These are phyloP conservation scores for Epithemia pelagica DNA, from an alignment of 108 stramenopile genomes.

Conservation along the genomic window DNA sequence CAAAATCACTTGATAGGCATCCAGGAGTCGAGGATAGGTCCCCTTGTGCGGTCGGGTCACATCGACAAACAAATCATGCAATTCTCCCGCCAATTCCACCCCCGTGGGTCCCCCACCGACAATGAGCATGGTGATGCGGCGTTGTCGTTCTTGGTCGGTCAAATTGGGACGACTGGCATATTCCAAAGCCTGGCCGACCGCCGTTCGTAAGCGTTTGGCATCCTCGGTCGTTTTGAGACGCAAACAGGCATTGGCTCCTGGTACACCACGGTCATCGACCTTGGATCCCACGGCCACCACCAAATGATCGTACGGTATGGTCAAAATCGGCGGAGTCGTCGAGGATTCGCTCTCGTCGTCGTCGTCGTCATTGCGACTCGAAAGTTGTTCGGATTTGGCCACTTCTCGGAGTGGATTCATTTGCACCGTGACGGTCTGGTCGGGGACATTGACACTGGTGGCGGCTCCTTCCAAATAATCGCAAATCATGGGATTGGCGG, in stretches of 20 bases:
- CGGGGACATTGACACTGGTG: conserved; percentile 27
- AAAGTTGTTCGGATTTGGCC: conserved; percentile 10
- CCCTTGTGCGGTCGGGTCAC: conserved; percentile 27
- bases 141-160: conserved; percentile 25
- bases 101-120: conserved; percentile 75
- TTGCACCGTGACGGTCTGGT: conserved; percentile 36
- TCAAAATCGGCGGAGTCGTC: conserved; percentile 8
- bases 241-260: conserved; percentile 29
- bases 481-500: conserved; percentile 40
- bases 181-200: conserved; percentile 47
- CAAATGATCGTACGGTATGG: conserved; percentile 41
- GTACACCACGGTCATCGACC: conserved; percentile 31
- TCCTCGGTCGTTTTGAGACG: conserved; percentile 47
- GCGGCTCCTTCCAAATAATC: conserved; percentile 49
- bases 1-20: conserved; percentile 39
- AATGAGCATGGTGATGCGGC: conserved; percentile 40
- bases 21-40: conserved; percentile 40
- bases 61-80: conserved; percentile 51
- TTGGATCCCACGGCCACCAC: conserved; percentile 47
- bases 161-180: conserved; percentile 49
- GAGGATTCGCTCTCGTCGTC: background rate
- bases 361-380: background rate
- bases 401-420: conserved; percentile 32
- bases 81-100: conserved; percentile 63
- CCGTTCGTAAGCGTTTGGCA: conserved; percentile 32